Conservation (phyloP, 2,329 filamentous ascomycete species). For the Cytospora paraplurivora region DNA sequence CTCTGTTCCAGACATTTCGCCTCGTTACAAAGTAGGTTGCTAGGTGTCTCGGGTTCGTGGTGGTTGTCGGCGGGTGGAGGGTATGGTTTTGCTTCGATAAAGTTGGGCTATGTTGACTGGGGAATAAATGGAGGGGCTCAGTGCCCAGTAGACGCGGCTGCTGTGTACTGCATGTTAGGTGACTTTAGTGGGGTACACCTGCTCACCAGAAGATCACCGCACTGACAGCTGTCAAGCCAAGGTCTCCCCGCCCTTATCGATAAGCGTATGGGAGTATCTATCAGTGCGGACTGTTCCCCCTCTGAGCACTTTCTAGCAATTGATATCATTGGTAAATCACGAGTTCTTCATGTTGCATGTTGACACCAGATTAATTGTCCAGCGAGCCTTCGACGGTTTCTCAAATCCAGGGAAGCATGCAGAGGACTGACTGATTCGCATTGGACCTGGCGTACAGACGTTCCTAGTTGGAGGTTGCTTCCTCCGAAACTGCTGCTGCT, state of each 20-base stretch:
- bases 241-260: background rate
- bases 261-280: background rate
- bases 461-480: too few species aligned
- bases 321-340: too few species aligned
- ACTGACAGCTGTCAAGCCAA: background rate
- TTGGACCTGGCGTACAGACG: background rate
- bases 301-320: too few species aligned
- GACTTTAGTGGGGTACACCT: background rate
- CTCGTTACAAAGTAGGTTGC: constrained; percentile 1
- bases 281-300: too few species aligned
- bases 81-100: too few species aligned
- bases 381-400: too few species aligned
- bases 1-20: constrained; percentile 56
- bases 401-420: too few species aligned
- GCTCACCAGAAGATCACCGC: background rate
- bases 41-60: background rate
- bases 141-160: background rate
- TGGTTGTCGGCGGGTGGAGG: background rate
- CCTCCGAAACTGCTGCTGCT: too few species aligned
- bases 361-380: too few species aligned
- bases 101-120: background rate
- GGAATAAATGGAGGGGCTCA: background rate
- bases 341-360: too few species aligned
- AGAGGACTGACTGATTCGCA: background rate
- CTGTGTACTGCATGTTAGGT: background rate